phyloP scores from a whole-genome alignment of 164 flowering plant species.

The Echeveria elegans region DNA sequence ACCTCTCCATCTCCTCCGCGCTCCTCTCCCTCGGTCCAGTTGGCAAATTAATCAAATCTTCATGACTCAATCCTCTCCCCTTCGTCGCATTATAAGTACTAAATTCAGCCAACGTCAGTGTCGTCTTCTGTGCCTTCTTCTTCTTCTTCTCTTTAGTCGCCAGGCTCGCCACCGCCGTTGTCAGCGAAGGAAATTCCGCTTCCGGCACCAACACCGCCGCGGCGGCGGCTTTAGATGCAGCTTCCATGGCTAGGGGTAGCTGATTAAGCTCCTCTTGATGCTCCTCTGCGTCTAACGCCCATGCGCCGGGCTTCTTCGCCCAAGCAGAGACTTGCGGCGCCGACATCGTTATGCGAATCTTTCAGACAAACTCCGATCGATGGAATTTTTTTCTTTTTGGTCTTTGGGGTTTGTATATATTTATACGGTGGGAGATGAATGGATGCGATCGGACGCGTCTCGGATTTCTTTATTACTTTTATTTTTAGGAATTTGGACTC shows the following conservation, averaged over 20 bases:
- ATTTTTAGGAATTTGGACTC: neutral
- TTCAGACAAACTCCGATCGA: neutral
- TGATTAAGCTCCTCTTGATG: neutral
- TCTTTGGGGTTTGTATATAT: neutral
- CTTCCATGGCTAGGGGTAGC: neutral
- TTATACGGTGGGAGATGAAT: conserved; percentile 3
- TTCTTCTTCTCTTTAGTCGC: neutral
- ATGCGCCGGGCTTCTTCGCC: neutral
- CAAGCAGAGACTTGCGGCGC: neutral
- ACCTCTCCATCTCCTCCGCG: neutral
- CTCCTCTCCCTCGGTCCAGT: neutral
- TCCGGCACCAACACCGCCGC: neutral
- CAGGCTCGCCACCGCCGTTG: neutral
- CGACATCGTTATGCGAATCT: neutral
- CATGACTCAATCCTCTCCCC: neutral
- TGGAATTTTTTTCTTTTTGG: neutral
- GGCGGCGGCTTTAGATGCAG: neutral
- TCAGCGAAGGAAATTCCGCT: neutral
- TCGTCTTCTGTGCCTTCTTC: neutral
- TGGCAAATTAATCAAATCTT: neutral
- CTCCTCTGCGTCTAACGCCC: neutral
- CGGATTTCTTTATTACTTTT: neutral
- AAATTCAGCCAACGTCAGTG: neutral
- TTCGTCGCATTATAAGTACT: too few relatives aligned
- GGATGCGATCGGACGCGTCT: conserved; percentile 3